These are phyloP conservation scores for Neonectria faginata DNA, from an alignment of 2,329 filamentous ascomycete genomes.

Conservation along the genomic window DNA sequence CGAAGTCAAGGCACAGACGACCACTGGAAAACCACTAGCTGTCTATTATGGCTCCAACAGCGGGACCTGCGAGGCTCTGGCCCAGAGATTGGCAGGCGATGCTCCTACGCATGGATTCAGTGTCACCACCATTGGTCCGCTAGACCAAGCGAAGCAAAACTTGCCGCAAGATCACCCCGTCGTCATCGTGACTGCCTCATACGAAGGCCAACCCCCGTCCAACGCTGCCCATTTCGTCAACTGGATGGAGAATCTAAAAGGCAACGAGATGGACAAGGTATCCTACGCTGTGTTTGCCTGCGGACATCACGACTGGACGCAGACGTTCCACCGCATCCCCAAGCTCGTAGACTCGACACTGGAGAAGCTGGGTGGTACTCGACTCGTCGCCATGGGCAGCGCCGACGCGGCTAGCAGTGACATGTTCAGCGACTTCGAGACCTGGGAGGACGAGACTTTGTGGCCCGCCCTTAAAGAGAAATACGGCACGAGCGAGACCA, in stretches of 20 bases:
- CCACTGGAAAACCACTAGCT: conserved; percentile 61
- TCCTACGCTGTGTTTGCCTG: conserved; percentile 78
- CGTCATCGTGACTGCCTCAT: conserved; percentile 76
- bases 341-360: conserved; percentile 69
- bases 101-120: conserved; percentile 70
- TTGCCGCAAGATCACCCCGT: conserved; percentile 71
- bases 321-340: conserved; percentile 76
- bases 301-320: conserved; percentile 67
- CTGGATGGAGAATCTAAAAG: conserved; percentile 67
- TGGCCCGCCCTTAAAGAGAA: conserved; percentile 63
- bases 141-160: conserved; percentile 72
- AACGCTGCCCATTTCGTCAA: conserved; percentile 76
- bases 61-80: conserved; percentile 79
- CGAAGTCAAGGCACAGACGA: conserved; percentile 9
- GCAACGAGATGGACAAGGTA: conserved; percentile 65
- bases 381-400: conserved; percentile 60
- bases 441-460: conserved; percentile 71
- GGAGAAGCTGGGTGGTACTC: conserved; percentile 48
- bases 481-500: conserved; percentile 43
- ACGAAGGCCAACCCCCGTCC: conserved; percentile 79
- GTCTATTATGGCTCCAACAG: conserved; percentile 81
- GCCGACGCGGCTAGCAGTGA: conserved; percentile 72
- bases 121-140: conserved; percentile 62
- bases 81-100: conserved; percentile 70
- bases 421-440: conserved; percentile 75